These are phyloP conservation scores for Zygosaccharomyces sapae DNA, from an alignment of 1,139 yeast genomes.

Conservation along the genomic window DNA sequence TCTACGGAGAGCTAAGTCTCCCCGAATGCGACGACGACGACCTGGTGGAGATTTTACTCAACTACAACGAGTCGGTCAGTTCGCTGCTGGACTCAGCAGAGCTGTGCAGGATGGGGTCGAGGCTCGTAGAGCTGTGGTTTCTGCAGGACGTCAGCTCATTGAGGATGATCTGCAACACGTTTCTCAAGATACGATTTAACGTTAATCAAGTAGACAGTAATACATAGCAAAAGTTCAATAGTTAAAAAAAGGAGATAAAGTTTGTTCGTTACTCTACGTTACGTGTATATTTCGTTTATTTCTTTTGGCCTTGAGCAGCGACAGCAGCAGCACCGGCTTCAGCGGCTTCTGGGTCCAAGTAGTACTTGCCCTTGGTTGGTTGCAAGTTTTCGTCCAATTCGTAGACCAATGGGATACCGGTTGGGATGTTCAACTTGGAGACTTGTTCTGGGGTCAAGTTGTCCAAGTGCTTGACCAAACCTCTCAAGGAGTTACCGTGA, in stretches of 20 bases:
- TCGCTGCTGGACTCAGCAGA: conserved; percentile 23
- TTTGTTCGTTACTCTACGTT: conserved; percentile 1
- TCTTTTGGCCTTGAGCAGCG: conserved; percentile 88
- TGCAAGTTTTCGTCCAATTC: conserved; percentile 84
- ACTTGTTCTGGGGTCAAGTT: conserved; percentile 87
- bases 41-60: conserved; percentile 52
- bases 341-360: conserved; percentile 99
- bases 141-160: conserved; percentile 20
- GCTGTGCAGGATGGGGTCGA: conserved; percentile 27
- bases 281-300: conserved; percentile 22
- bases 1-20: conserved; percentile 43
- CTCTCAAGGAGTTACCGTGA: conserved; percentile 98
- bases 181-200: conserved; percentile 19
- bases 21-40: conserved; percentile 59
- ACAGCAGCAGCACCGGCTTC: conserved; percentile 99
- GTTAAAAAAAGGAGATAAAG: conserved; percentile 5
- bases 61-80: conserved; percentile 45
- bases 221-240: conserved; percentile 9
- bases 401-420: conserved; percentile 97
- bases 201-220: conserved; percentile 7
- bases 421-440: conserved; percentile 93
- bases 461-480: conserved; percentile 93
- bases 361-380: conserved; percentile 91
- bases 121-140: conserved; percentile 27
- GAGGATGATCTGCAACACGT: conserved; percentile 21